A percentile compares a stretch with the other conserved stretches of the same genome.
These are phyloP conservation scores for Asterochloris erici DNA, from an alignment of 139 green algal genomes.

Conservation along the genomic window DNA sequence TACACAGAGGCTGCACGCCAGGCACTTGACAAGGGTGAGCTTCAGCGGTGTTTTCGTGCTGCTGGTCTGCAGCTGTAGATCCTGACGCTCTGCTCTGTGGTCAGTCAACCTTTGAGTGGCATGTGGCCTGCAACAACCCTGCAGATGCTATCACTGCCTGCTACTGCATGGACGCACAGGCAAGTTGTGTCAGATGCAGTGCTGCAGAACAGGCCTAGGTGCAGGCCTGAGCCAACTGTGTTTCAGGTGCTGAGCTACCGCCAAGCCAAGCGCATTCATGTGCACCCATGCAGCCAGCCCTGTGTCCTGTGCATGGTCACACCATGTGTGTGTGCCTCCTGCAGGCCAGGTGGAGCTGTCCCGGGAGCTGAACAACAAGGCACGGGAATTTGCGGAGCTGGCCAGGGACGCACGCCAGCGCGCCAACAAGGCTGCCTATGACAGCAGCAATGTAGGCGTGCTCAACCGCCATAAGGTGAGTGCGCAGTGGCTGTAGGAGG, in stretches of 20 bases:
- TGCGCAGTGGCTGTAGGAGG: background rate
- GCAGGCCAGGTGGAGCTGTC: conserved; percentile 16
- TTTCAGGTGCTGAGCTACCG: background rate
- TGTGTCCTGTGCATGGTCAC: background rate
- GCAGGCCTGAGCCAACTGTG: background rate
- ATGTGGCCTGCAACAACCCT: background rate
- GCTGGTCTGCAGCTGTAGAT: background rate
- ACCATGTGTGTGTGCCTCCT: background rate
- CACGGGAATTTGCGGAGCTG: conserved; percentile 16
- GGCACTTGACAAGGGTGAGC: conserved; percentile 11
- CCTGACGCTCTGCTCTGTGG: background rate
- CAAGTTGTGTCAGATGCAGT: background rate
- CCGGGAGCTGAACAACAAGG: conserved; percentile 20
- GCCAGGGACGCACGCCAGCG: conserved; percentile 18
- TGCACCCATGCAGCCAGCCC: background rate
- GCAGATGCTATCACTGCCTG: background rate
- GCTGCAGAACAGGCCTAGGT: background rate
- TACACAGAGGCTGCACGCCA: conserved; percentile 7
- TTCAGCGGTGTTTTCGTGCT: background rate
- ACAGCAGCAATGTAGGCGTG: conserved; percentile 11
- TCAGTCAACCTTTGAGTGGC: background rate
- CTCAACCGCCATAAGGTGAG: conserved; percentile 34
- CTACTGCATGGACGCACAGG: background rate
- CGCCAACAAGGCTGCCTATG: conserved; percentile 32
- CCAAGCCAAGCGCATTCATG: background rate